Conservation (phyloP, 352 stramenopile genomes). For the Globisporangium emineosum region DNA sequence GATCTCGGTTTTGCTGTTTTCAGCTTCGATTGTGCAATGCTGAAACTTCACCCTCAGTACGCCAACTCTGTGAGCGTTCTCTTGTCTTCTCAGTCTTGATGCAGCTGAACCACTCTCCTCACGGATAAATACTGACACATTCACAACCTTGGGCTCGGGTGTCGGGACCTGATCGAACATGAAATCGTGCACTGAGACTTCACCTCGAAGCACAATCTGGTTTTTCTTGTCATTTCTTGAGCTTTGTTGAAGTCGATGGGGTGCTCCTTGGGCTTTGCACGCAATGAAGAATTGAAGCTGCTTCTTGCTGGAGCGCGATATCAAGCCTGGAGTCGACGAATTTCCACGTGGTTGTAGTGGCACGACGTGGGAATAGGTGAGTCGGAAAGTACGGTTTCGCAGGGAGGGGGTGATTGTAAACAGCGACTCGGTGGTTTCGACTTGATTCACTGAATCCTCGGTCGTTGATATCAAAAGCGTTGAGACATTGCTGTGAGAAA, state of each 20-base stretch:
- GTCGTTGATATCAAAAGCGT: constrained; percentile 9
- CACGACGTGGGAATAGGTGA: constrained; percentile 37
- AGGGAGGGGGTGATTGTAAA: constrained; percentile 51
- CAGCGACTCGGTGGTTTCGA: constrained; percentile 8
- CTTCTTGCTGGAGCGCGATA: not conserved
- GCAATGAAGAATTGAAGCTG: constrained; percentile 25
- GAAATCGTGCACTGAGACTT: constrained; percentile 10
- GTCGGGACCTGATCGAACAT: constrained; percentile 7
- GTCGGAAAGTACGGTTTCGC: constrained; percentile 37
- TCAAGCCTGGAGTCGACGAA: not conserved
- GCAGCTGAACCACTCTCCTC: not conserved
- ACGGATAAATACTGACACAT: constrained; percentile 16
- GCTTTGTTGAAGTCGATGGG: constrained; percentile 12
- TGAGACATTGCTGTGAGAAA: constrained; percentile 33
- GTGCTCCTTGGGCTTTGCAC: constrained; percentile 24
- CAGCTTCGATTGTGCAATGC: constrained; percentile 10
- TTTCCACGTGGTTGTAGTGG: constrained; percentile 5
- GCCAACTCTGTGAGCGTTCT: constrained; percentile 16
- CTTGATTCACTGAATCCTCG: not conserved
- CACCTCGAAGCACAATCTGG: constrained; percentile 19
- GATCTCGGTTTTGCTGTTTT: constrained; percentile 1
- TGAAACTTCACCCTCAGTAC: constrained; percentile 27
- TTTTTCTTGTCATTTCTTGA: constrained; percentile 6
- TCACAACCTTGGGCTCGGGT: constrained; percentile 15
- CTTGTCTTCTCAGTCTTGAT: not conserved